A percentile compares a stretch with the other conserved stretches of the same genome.
phyloP scores from a whole-genome alignment of 331 rosid species.

The Ulmus americana region DNA sequence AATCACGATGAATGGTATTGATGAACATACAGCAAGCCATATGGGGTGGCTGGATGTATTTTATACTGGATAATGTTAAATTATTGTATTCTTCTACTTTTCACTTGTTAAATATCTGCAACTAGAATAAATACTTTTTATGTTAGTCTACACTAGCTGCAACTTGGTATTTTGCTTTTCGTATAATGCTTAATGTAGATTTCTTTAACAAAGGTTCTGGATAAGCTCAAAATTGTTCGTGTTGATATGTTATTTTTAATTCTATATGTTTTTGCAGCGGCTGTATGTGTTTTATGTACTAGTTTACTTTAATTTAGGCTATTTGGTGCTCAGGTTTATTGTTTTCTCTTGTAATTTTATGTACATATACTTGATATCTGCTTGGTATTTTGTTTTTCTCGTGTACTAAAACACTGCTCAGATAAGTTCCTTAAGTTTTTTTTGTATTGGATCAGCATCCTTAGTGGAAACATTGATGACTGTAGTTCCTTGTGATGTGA shows the following conservation, averaged over 20 bases:
- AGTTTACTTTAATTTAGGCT: too few species aligned
- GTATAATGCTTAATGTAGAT: not conserved
- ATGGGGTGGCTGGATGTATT: not conserved
- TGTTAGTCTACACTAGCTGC: not conserved
- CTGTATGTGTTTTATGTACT: too few species aligned
- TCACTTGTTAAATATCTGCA: not conserved
- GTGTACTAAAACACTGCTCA: not conserved
- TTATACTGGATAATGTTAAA: not conserved
- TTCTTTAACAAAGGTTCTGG: not conserved
- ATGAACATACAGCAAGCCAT: not conserved
- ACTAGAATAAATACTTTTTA: not conserved
- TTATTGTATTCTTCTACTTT: not conserved
- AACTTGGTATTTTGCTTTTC: conserved; percentile 11
- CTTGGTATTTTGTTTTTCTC: not conserved
- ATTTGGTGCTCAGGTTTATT: not conserved
- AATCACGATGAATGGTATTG: not conserved
- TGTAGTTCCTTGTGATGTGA: not conserved
- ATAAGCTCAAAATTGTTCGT: too few species aligned
- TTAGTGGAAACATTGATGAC: not conserved
- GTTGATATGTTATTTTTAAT: too few species aligned
- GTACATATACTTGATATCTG: not conserved
- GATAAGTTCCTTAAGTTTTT: not conserved
- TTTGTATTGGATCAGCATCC: not conserved
- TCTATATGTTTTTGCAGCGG: too few species aligned
- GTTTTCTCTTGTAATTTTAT: not conserved